Conservation (phyloP, 768 basidiomycete species). For the Leccinum variicolor region DNA sequence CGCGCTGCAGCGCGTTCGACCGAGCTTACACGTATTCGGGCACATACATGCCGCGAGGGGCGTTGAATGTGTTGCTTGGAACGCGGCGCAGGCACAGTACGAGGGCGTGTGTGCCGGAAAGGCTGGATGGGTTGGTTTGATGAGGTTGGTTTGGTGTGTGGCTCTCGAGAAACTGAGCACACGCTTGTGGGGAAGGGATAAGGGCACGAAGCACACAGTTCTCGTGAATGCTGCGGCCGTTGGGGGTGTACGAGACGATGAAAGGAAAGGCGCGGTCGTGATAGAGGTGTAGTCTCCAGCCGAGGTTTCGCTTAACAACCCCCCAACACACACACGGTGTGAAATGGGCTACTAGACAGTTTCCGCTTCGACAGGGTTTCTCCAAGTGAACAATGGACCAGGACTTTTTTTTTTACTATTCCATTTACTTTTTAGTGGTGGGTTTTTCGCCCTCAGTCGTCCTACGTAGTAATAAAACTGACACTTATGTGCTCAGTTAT, state of each 20-base stretch:
- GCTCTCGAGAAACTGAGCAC: not conserved
- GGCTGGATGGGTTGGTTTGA: not conserved
- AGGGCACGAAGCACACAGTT: not conserved
- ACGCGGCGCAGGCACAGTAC: slow-evolving; percentile 2
- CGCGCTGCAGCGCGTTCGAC: slow-evolving; percentile 5
- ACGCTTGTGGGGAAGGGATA: not conserved
- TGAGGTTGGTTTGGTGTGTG: not conserved
- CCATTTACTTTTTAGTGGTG: not conserved
- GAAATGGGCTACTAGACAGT: not conserved
- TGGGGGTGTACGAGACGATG: slow-evolving; percentile 6
- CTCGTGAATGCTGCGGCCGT: slow-evolving; percentile 7
- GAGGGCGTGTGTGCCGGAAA: slow-evolving; percentile 5
- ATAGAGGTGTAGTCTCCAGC: not conserved
- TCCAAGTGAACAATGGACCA: not conserved
- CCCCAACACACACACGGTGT: not conserved
- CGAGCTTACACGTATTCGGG: slow-evolving; percentile 7
- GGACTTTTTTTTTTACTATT: not conserved
- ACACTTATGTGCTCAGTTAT: not conserved
- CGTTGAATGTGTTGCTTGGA: not conserved
- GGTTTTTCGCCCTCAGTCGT: not conserved
- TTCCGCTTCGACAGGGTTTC: not conserved
- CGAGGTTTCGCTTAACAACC: not conserved
- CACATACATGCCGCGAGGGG: slow-evolving; percentile 12
- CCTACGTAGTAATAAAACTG: not conserved
- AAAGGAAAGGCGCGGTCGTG: slow-evolving; percentile 4